phyloP scores from a whole-genome alignment of 768 basidiomycete species.

The Podaxis carcinomalis region DNA sequence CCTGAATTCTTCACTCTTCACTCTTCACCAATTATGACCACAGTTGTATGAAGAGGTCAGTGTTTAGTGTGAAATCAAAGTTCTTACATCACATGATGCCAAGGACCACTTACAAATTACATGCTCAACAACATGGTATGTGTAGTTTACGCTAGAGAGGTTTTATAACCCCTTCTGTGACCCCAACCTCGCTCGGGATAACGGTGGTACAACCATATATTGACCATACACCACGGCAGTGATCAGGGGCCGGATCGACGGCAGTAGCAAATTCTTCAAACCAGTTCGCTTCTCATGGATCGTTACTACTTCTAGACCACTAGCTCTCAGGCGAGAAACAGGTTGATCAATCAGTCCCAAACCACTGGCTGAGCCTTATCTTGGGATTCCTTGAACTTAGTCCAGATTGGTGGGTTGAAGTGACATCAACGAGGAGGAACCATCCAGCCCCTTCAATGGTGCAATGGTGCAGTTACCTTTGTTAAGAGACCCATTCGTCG shows the following conservation, averaged over 20 bases:
- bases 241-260: constrained; percentile 12
- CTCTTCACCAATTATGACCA: background rate
- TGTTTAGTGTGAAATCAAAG: background rate
- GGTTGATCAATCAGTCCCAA: background rate
- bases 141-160: background rate
- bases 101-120: too few relatives aligned
- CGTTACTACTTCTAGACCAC: constrained; percentile 3
- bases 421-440: background rate
- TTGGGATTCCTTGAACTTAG: background rate
- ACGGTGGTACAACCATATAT: background rate
- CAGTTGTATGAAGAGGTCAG: background rate
- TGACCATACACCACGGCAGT: background rate
- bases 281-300: constrained; percentile 10
- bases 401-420: background rate
- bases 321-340: constrained; percentile 2
- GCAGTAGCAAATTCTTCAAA: constrained; percentile 1
- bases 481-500: background rate
- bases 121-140: background rate
- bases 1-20: background rate
- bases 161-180: background rate
- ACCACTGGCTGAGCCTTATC: background rate
- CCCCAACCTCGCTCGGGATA: background rate
- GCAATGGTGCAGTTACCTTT: background rate
- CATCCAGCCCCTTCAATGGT: background rate
- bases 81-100: background rate